These are phyloP conservation scores for Podospora fimiseda DNA, from an alignment of 495 filamentous ascomycete genomes.

Conservation along the genomic window DNA sequence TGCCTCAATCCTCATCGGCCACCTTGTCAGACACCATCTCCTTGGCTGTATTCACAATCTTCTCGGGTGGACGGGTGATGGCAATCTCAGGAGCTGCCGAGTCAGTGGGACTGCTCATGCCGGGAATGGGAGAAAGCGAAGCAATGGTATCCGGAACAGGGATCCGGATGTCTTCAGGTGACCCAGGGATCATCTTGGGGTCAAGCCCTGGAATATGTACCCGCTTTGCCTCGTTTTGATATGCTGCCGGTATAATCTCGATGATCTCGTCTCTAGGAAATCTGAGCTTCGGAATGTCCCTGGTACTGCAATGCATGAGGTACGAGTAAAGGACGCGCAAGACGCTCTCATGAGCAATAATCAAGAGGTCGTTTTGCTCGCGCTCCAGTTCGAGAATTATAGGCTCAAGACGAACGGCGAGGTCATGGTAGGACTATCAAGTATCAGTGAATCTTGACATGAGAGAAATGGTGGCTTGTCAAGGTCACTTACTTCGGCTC, in stretches of 20 bases:
- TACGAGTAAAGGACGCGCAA: slow-evolving; percentile 95
- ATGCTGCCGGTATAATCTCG: slow-evolving; percentile 95
- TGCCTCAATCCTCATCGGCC: slow-evolving; percentile 37
- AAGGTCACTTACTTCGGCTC: slow-evolving; percentile 67
- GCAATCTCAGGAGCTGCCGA: slow-evolving; percentile 15
- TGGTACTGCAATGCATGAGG: slow-evolving; percentile 96
- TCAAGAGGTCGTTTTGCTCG: slow-evolving; percentile 92
- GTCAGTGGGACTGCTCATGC: slow-evolving; percentile 30
- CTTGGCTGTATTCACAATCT: slow-evolving; percentile 39
- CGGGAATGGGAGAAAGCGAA: slow-evolving; percentile 26
- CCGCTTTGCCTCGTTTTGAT: slow-evolving; percentile 89
- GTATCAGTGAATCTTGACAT: background rate
- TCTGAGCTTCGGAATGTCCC: slow-evolving; percentile 85
- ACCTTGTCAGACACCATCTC: slow-evolving; percentile 43
- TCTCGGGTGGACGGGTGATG: slow-evolving; percentile 34
- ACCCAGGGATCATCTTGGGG: slow-evolving; percentile 50
- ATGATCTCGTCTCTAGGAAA: slow-evolving; percentile 97
- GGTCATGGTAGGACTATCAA: slow-evolving; percentile 86
- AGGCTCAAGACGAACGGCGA: slow-evolving; percentile 95
- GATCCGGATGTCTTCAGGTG: slow-evolving; percentile 78
- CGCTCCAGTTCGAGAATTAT: slow-evolving; percentile 97
- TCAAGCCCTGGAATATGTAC: slow-evolving; percentile 56
- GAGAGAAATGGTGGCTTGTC: background rate
- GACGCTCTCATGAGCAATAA: slow-evolving; percentile 97
- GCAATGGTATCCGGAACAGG: slow-evolving; percentile 51